These are phyloP conservation scores for Sodiomyces alkalinus DNA, from an alignment of 2,329 filamentous ascomycete species.

Conservation along the genomic window DNA sequence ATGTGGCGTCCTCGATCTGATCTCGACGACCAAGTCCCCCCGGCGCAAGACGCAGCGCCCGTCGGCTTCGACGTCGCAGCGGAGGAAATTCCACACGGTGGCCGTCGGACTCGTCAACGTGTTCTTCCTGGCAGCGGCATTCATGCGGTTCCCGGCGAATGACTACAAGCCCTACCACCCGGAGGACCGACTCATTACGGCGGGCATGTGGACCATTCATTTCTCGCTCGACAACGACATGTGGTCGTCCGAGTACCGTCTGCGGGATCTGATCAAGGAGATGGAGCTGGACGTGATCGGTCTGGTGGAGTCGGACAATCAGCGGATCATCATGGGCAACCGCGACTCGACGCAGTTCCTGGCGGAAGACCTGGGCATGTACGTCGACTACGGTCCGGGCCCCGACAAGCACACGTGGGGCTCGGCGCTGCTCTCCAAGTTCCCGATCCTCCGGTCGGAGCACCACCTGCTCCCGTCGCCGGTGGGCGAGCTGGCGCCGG, in stretches of 20 bases:
- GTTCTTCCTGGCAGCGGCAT: conserved; percentile 65
- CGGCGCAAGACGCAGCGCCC: conserved; percentile 20
- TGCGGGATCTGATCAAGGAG: conserved; percentile 81
- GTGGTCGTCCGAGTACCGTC: conserved; percentile 93
- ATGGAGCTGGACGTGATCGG: conserved; percentile 95
- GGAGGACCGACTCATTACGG: conserved; percentile 75
- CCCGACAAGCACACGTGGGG: conserved; percentile 99
- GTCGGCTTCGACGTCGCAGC: conserved; percentile 18
- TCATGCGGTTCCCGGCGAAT: conserved; percentile 82
- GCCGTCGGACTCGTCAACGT: conserved; percentile 65
- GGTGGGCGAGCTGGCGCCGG: conserved; percentile 85
- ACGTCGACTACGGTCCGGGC: conserved; percentile 90
- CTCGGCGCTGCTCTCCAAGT: conserved; percentile 81
- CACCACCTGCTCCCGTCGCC: conserved; percentile 90
- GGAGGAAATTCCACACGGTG: conserved; percentile 35
- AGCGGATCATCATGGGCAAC: conserved; percentile 99
- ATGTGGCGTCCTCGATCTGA: conserved; percentile 63
- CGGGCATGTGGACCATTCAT: conserved; percentile 97
- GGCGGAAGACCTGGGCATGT: conserved; percentile 95
- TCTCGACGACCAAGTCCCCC: conserved; percentile 28
- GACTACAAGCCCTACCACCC: conserved; percentile 84
- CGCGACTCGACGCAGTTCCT: conserved; percentile 90
- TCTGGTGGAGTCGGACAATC: conserved; percentile 82
- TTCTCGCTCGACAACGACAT: conserved; percentile 97
- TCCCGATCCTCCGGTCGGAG: conserved; percentile 92